Percentiles rank a stretch among this genome's conserved stretches.
Conservation (phyloP, 1,284 basidiomycete species). For the Cryptococcus deneoformans region DNA sequence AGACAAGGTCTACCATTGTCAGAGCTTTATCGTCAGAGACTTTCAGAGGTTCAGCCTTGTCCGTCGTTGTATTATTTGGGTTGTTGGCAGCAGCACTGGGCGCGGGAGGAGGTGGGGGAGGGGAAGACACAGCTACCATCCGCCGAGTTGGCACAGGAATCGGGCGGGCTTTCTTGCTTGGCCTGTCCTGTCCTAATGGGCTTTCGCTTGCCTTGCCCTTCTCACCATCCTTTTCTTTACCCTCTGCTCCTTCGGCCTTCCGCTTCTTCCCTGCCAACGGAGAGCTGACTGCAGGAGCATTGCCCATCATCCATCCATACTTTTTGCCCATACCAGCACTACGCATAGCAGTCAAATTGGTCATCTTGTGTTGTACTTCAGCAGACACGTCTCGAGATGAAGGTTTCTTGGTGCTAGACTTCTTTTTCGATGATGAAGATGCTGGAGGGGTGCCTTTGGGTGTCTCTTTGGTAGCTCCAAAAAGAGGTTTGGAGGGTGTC, state of each 20-base stretch:
- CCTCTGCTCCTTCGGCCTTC: conserved; percentile 11
- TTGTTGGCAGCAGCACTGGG: neutral
- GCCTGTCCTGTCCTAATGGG: conserved; percentile 14
- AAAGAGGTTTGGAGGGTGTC: conserved; percentile 13
- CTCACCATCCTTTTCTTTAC: conserved; percentile 2
- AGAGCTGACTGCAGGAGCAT: conserved; percentile 20
- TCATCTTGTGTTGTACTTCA: conserved; percentile 40
- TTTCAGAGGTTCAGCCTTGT: neutral
- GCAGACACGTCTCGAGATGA: conserved; percentile 26
- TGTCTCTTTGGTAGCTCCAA: conserved; percentile 21
- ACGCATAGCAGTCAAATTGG: conserved; percentile 35
- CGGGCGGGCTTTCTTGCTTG: conserved; percentile 6
- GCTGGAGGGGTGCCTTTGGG: neutral
- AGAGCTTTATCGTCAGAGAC: conserved; percentile 36
- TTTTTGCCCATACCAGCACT: conserved; percentile 27
- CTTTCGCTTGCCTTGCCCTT: neutral
- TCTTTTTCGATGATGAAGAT: conserved; percentile 9
- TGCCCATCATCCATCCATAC: conserved; percentile 42
- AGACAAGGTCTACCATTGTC: conserved; percentile 38
- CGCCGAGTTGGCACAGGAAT: conserved; percentile 10
- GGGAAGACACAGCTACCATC: conserved; percentile 1
- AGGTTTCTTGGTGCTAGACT: conserved; percentile 14
- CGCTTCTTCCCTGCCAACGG: conserved; percentile 26
- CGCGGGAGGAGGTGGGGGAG: neutral
- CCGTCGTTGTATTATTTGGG: neutral